phyloP scores from a whole-genome alignment of 2,329 filamentous ascomycete genomes.

The Xenosphaeropsis pyriputrescens region DNA sequence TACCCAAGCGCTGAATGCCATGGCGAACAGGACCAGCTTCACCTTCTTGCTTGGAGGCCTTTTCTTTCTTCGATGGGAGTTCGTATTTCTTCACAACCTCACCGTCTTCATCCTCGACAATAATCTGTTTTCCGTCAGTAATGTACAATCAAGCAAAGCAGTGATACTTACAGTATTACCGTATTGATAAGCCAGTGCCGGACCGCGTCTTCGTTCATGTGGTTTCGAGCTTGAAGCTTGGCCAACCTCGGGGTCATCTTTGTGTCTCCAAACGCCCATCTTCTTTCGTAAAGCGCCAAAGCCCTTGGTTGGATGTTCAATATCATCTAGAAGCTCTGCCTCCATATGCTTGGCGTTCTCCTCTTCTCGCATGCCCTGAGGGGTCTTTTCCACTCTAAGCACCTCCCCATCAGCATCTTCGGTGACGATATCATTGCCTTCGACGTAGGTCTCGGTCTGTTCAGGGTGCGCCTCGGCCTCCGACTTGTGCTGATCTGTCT shows the following conservation, averaged over 20 bases:
- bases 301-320: slow-evolving; percentile 11
- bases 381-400: slow-evolving; percentile 44
- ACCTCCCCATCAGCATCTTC: slow-evolving; percentile 86
- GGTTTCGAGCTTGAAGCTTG: slow-evolving; percentile 16
- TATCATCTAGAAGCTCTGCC: slow-evolving; percentile 18
- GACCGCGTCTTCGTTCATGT: slow-evolving; percentile 42
- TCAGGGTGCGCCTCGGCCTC: slow-evolving; percentile 15
- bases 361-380: slow-evolving; percentile 15
- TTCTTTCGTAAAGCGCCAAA: slow-evolving; percentile 8
- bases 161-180: slow-evolving; percentile 52
- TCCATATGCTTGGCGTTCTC: slow-evolving; percentile 26
- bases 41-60: slow-evolving; percentile 1
- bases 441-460: slow-evolving; percentile 58
- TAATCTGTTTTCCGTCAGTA: slow-evolving; percentile 37
- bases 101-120: slow-evolving; percentile 75
- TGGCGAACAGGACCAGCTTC: slow-evolving; percentile 8
- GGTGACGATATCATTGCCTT: slow-evolving; percentile 65
- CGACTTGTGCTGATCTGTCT: slow-evolving; percentile 15
- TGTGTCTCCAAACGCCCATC: slow-evolving; percentile 12
- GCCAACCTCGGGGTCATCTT: slow-evolving; percentile 25
- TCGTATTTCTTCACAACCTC: slow-evolving; percentile 80
- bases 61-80: slow-evolving; percentile 34
- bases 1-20: slow-evolving; percentile 12
- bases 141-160: not conserved
- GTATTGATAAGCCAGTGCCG: slow-evolving; percentile 74